Conservation (phyloP, 371 early-diverging fungal species). For the Apophysomyces variabilis region DNA sequence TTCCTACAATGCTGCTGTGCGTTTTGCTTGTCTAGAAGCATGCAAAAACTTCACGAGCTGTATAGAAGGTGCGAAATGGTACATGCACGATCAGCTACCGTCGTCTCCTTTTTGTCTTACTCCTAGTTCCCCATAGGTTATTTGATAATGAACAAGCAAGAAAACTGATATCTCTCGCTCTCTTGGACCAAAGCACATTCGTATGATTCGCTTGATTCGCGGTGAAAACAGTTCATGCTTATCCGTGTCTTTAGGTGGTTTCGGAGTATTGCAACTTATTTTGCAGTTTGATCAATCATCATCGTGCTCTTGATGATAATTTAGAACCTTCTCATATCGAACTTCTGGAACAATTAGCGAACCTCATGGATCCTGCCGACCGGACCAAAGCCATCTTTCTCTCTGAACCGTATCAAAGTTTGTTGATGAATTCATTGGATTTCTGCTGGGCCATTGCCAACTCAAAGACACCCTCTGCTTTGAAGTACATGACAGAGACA, state of each 20-base stretch:
- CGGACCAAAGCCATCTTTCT: constrained; percentile 20
- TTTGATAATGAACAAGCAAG: constrained; percentile 25
- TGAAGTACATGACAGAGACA: constrained; percentile 28
- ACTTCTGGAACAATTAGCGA: constrained; percentile 7
- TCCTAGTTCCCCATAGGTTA: constrained; percentile 22
- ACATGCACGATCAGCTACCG: not conserved
- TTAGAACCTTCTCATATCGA: not conserved
- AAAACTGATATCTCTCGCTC: constrained; percentile 24
- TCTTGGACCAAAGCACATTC: constrained; percentile 41
- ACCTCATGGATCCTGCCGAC: constrained; percentile 27
- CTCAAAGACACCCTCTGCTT: constrained; percentile 9
- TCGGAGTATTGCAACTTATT: constrained; percentile 32
- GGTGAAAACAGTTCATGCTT: not conserved
- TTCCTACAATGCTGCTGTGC: constrained; percentile 38
- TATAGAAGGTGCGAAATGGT: constrained; percentile 26
- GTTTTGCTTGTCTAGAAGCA: constrained; percentile 43
- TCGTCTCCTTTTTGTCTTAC: not conserved
- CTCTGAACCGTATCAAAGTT: constrained; percentile 11
- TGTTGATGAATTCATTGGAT: constrained; percentile 37
- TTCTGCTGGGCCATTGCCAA: constrained; percentile 42
- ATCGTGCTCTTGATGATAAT: not conserved
- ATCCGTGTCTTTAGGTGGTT: constrained; percentile 16
- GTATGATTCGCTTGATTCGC: constrained; percentile 15
- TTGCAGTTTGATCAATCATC: constrained; percentile 16
- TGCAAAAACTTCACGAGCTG: constrained; percentile 29